phyloP scores from a whole-genome alignment of 2,329 filamentous ascomycete genomes.

The Colletotrichum somersetense region DNA sequence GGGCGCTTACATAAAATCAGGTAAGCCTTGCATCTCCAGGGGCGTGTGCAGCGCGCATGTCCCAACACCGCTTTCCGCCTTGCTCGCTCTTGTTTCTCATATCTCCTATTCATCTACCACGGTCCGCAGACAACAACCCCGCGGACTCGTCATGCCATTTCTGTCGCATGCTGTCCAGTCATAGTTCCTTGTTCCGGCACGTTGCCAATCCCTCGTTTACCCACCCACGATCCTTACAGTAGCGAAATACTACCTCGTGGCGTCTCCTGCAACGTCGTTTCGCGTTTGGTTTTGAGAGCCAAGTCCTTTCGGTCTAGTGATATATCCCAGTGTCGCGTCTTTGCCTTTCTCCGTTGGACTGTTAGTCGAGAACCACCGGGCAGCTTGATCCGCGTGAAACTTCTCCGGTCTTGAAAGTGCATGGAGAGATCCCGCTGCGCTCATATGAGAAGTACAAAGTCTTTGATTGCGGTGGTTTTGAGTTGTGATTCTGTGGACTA shows the following conservation, averaged over 20 bases:
- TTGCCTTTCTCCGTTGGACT: slow-evolving; percentile 7
- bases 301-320: slow-evolving; percentile 2
- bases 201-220: slow-evolving; percentile 34
- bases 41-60: not conserved
- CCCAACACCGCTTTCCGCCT: slow-evolving; percentile 4
- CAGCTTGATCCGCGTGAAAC: slow-evolving; percentile 16
- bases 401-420: not conserved
- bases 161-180: slow-evolving; percentile 29
- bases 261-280: slow-evolving; percentile 33
- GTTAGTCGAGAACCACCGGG: slow-evolving; percentile 2
- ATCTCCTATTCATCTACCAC: not conserved
- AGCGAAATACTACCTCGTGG: slow-evolving; percentile 26
- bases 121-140: not conserved
- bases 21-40: not conserved
- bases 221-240: slow-evolving; percentile 20
- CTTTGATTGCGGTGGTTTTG: not conserved
- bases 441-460: not conserved
- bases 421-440: not conserved
- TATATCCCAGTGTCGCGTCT: not conserved
- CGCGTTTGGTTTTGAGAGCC: slow-evolving; percentile 5
- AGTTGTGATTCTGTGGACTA: not conserved
- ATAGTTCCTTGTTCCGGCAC: slow-evolving; percentile 31
- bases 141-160: slow-evolving; percentile 12
- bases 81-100: not conserved
- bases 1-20: slow-evolving; percentile 5